Evolutionary conservation across 441 rosid species (phyloP).

Genomic region (Jatropha multifida): DNA sequence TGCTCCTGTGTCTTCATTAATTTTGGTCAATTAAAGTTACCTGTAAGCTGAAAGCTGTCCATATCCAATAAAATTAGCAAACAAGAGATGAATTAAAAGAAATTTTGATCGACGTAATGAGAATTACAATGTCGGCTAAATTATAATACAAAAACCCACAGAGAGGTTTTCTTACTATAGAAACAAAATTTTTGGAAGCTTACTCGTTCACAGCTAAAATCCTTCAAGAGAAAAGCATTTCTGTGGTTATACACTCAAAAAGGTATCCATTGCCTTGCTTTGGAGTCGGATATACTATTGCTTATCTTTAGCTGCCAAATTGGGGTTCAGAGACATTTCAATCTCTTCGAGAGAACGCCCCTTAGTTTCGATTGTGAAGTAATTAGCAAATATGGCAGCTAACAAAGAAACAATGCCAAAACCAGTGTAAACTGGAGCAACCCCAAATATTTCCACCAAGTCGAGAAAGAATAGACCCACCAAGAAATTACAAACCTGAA

Average conservation of each 20-base stretch:
- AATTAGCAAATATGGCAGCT: slow-evolving; percentile 55
- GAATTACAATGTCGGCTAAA: not conserved
- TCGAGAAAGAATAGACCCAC: slow-evolving; percentile 77
- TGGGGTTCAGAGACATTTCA: slow-evolving; percentile 57
- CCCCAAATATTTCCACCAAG: slow-evolving; percentile 55
- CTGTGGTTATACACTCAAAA: not conserved
- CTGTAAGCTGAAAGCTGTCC: too few species aligned
- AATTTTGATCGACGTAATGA: not conserved
- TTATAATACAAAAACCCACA: too few species aligned
- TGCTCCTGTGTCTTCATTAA: too few species aligned
- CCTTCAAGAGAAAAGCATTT: not conserved
- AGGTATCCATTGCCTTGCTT: not conserved
- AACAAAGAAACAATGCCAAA: slow-evolving; percentile 61
- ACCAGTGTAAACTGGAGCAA: slow-evolving; percentile 55
- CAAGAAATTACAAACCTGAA: slow-evolving; percentile 74
- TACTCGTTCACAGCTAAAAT: not conserved
- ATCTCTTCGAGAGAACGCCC: slow-evolving; percentile 79
- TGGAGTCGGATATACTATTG: slow-evolving; percentile 3
- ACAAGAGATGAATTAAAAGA: not conserved
- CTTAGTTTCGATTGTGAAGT: slow-evolving; percentile 61
- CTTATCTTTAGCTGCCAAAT: slow-evolving; percentile 23
- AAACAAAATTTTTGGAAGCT: not conserved
- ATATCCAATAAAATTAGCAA: not conserved
- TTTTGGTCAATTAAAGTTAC: too few species aligned
- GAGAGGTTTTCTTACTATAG: not conserved